Evolutionary conservation across 139 green algal genomes (phyloP), one percentile per base, ranked within the genome.

Genomic region (Chlamydomonas eustigma): DNA sequence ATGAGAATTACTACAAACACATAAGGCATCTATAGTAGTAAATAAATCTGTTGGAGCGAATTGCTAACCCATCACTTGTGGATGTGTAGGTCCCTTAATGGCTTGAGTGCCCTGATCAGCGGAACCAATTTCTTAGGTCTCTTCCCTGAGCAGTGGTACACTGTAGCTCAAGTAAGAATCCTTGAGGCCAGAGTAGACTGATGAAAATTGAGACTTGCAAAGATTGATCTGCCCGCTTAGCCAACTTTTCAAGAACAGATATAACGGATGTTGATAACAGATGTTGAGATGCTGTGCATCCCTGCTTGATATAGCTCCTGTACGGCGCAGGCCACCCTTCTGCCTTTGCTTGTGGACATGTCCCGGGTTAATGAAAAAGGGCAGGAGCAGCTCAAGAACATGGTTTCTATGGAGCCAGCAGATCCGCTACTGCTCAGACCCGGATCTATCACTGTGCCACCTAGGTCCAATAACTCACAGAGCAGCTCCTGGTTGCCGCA

Each of bases 281-380:
- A n/a, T n/a, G n/a, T n/a, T n/a, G n/a, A n/a, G n/a, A n/a, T n/a
- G n/a, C n/a, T n/a, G n/a, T n/a, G n/a, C n/a, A n/a, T n/a, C n/a
- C 44, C 44, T 58, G 44, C 44, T 12, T 58, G 12, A 12, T 58
- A 12, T 58, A 28, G 44, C 44, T 28, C 12, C 44, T 22, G 12
- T 58, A 22, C 12, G 22, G 12, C 36, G 2, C 87, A 94, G 83
- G 76, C 83, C 25, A 83, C 91, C 6, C 50, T 92, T 52, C 82
- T 93, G 74, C 90, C 90, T 0, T 81, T 94, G 31, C 76, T 94
- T 70, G 82, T 93, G 39, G 86, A 93, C 80, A 75, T 79, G 1
- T 70, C 78, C 3, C 83, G 89, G 1, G 79, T 93, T 25, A 79
- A 74, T 1, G 65, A 71, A 1, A 37, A 58, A 4, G 76, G 78